Evolutionary conservation across 2,329 filamentous ascomycete genomes (phyloP), one percentile per base, ranked within the genome.

Genomic region (Grosmannia serpens): DNA sequence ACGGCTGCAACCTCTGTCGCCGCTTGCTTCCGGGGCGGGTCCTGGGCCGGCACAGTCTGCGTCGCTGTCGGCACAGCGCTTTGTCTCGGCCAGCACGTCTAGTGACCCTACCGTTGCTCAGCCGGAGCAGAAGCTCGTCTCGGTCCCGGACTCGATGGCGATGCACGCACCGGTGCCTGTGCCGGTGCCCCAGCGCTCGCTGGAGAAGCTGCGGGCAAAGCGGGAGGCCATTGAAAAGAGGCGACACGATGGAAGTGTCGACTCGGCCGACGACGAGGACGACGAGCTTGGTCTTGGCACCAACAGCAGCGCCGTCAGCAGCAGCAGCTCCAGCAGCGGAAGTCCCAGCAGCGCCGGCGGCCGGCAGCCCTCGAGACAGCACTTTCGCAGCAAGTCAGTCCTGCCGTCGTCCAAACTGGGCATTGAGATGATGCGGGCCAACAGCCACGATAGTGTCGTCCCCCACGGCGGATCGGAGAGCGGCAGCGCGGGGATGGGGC

Each of bases 361-460:
- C 24, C 75, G 65, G 70, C 72, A 61, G 77, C 75, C 61, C 71
- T 71, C 62, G 31, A 33, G 65, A 1, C 68, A 70, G 73, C 72
- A 87, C 71, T 70, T 75, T 47, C 76, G 81, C 44, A 75, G 73
- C 60, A 84, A 84, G 63, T 73, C 75, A 20, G 76, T 78, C 44
- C 78, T 88, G 27, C 86, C 88, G 15, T 88, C 87, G 57, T 96
- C 91, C 0, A 96, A 96, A 71, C 81, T 97, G 2, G 91, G 91
- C 1, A 94, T 91, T 55, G 92, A 97, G 71, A 96, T 97, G 92
- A 92, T 96, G 89, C 85, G 92, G 53, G 95, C 92, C 24, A 95
- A 96, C 70, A 96, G 90, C 67, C 87, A 92, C 65, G 92, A 95
- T 54, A 96, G 91, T 67, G 82, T 89, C 58, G 76, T 76, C 1